phyloP scores from a whole-genome alignment of 164 flowering plant species.

The Pachysandra terminalis region DNA sequence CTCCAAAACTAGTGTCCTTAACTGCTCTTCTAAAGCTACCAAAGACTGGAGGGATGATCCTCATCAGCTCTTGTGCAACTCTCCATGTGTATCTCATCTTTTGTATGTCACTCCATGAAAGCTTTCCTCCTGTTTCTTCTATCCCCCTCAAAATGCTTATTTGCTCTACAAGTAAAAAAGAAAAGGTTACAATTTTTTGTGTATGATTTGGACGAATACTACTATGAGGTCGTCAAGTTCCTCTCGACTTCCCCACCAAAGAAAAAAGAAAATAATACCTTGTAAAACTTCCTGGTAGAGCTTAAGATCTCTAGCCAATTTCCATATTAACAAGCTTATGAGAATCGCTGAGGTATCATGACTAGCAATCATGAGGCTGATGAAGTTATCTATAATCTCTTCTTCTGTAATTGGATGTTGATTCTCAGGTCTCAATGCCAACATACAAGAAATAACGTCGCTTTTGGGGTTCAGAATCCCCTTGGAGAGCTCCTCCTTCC shows the following conservation, averaged over 20 bases:
- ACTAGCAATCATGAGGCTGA: slow-evolving; percentile 17
- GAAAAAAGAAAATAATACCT: no score
- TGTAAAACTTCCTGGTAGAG: slow-evolving; percentile 10
- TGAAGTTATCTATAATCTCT: slow-evolving; percentile 10
- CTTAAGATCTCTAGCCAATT: slow-evolving; percentile 14
- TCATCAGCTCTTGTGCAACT: no score
- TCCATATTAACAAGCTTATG: slow-evolving; percentile 15
- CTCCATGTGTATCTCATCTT: no score
- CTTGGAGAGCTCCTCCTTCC: slow-evolving; percentile 5
- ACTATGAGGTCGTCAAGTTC: no score
- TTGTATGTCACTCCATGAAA: slow-evolving; percentile 23
- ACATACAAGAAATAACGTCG: no score
- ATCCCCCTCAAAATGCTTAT: slow-evolving; percentile 5
- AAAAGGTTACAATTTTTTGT: no score
- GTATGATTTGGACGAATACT: no score
- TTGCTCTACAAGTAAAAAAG: slow-evolving; percentile 12
- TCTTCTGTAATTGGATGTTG: background rate
- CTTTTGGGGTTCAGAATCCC: no score
- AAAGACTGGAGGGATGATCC: no score
- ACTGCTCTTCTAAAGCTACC: no score
- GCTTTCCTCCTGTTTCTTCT: background rate
- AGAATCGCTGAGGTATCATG: slow-evolving; percentile 21
- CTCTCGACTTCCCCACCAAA: no score
- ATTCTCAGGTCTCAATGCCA: slow-evolving; percentile 13
- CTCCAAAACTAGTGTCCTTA: no score